Base-by-base conservation (phyloP, 305 asterid genomes). In the Fraxinus latifolia region DNA sequence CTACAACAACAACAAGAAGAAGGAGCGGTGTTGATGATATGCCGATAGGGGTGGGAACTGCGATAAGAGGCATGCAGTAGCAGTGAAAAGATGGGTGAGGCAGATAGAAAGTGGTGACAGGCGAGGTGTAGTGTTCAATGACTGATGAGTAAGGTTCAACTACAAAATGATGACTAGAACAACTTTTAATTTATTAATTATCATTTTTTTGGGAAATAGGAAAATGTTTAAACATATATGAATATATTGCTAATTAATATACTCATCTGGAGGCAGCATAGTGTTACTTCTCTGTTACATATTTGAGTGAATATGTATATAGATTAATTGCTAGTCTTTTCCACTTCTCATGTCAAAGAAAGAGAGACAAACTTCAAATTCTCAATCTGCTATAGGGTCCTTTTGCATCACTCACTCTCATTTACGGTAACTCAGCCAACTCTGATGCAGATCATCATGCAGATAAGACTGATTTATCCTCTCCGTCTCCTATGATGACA, bases 391-490 rank as follows among this genome's bases (percentile, higher is more conserved):
- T 74, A 65, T 71, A 58, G 31, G 58, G 53, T 39, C 80, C 21
- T 77, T 12, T 31, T 67, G 60, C n/a, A 25, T 47, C n/a, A 44
- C 34, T 39, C 62, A 32, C 33, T 42, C 55, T 74, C 70, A 68
- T 39, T 81, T 60, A 31, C 2, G 71, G 74, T 23, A 19, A 68
- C 79, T 75, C 36, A 72, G 76, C 14, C 12, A 62, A 74, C 31
- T 77, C 65, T 79, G 73, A 50, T 76, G 79, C 0, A 60, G 77
- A 80, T 33, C 79, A 80, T 82, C 76, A 75, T 82, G 83, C 87
- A 87, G 90, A 87, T 81, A 29, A 34, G 17, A 82, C 58, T 70
- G 71, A 65, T 82, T 77, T 82, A 74, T 67, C 89, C 73, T 78
- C 76, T 74, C 76, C 76, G 33, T 78, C 83, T 39, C 82, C 81